These are phyloP conservation scores for Salix brachista DNA, from an alignment of 345 rosid species.

Conservation along the genomic window DNA sequence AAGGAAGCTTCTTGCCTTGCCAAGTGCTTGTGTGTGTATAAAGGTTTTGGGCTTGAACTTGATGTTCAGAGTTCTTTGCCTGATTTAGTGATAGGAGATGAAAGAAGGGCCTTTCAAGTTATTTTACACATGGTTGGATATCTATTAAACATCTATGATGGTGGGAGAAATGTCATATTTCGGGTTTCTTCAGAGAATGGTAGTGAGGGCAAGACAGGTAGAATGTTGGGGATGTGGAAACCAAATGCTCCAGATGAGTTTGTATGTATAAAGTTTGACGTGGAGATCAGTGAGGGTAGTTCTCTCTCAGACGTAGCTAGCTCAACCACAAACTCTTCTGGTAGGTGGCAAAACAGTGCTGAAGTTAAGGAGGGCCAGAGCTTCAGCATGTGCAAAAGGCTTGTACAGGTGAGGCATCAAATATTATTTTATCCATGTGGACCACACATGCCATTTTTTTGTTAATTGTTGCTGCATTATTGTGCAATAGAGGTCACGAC, in stretches of 20 bases:
- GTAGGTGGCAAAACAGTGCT: constrained; percentile 39
- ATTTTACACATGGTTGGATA: constrained; percentile 88
- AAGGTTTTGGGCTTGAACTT: constrained; percentile 61
- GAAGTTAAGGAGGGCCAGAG: constrained; percentile 63
- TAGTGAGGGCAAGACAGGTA: constrained; percentile 48
- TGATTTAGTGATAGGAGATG: constrained; percentile 76
- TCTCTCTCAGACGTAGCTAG: constrained; percentile 38
- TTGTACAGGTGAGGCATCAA: constrained; percentile 65
- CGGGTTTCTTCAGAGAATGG: constrained; percentile 46
- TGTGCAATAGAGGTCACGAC: not conserved
- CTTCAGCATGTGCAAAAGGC: constrained; percentile 85
- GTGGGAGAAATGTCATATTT: constrained; percentile 54
- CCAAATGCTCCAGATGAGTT: constrained; percentile 43
- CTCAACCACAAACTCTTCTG: constrained; percentile 25
- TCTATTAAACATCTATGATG: constrained; percentile 53
- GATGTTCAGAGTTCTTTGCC: constrained; percentile 71
- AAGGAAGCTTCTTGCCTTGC: constrained; percentile 85
- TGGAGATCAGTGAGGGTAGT: constrained; percentile 51
- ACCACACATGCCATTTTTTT: not conserved
- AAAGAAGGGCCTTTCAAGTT: constrained; percentile 81
- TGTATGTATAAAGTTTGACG: constrained; percentile 59
- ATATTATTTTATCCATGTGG: not conserved
- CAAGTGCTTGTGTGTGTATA: constrained; percentile 69
- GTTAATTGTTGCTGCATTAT: not conserved
- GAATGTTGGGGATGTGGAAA: constrained; percentile 48